phyloP scores from a whole-genome alignment of 495 filamentous ascomycete species.

The Sordaria brevicollis region DNA sequence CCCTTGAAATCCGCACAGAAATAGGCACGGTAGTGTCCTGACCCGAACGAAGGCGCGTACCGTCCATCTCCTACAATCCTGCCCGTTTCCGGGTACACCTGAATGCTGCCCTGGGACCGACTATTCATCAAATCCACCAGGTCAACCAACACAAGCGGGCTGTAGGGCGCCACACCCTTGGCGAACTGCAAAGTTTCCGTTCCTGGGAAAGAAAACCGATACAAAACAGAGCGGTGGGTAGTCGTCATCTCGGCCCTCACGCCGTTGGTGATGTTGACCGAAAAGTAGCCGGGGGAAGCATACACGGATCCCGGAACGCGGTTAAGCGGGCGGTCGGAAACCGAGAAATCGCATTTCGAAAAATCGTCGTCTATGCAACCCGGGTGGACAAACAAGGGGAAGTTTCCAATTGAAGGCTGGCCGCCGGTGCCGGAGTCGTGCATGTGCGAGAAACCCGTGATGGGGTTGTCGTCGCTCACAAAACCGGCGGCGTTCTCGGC shows the following conservation, averaged over 20 bases:
- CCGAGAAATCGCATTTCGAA: slow-evolving; percentile 49
- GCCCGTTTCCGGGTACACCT: slow-evolving; percentile 40
- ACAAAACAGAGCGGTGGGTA: slow-evolving; percentile 53
- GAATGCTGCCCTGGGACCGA: slow-evolving; percentile 46
- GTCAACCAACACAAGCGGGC: slow-evolving; percentile 54
- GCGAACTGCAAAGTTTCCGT: neutral
- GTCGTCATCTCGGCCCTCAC: slow-evolving; percentile 66
- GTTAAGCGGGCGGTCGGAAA: slow-evolving; percentile 32
- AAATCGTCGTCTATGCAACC: slow-evolving; percentile 55
- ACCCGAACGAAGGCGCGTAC: slow-evolving; percentile 59
- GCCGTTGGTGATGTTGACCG: slow-evolving; percentile 47
- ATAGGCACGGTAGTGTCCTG: slow-evolving; percentile 46
- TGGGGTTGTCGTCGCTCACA: slow-evolving; percentile 44
- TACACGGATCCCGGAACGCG: slow-evolving; percentile 42
- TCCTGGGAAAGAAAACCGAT: slow-evolving; percentile 54
- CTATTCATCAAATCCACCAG: slow-evolving; percentile 52
- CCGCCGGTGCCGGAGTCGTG: slow-evolving; percentile 54
- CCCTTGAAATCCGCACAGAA: slow-evolving; percentile 64
- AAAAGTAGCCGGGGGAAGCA: slow-evolving; percentile 61
- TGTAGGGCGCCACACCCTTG: slow-evolving; percentile 26
- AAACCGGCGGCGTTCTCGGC: slow-evolving; percentile 60
- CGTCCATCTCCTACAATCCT: slow-evolving; percentile 53
- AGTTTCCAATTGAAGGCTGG: slow-evolving; percentile 63
- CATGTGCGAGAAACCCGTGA: slow-evolving; percentile 48
- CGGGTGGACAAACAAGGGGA: slow-evolving; percentile 60